phyloP scores from a whole-genome alignment of 106 monocot species.

The Allium sativum region DNA sequence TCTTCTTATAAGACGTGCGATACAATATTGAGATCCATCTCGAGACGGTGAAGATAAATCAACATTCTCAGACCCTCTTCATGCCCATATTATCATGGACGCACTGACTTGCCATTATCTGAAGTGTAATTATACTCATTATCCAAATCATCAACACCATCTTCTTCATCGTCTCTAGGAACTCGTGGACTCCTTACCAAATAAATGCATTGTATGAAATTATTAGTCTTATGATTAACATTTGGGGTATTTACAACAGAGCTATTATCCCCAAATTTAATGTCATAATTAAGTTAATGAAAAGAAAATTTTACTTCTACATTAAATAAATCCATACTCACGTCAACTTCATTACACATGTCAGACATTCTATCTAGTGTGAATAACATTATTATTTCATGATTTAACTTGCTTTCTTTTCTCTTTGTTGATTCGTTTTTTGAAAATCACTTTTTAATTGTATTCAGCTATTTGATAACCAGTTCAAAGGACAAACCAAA shows the following conservation, averaged over 20 bases:
- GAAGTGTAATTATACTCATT: constrained; percentile 52
- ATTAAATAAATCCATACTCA: neutral
- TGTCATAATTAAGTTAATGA: too few relatives aligned
- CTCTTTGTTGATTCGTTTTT: neutral
- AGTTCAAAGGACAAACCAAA: too few relatives aligned
- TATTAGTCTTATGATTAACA: too few relatives aligned
- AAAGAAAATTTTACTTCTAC: too few relatives aligned
- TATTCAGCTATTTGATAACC: too few relatives aligned
- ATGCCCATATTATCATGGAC: constrained; percentile 25
- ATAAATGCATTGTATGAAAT: too few relatives aligned
- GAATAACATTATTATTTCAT: too few relatives aligned
- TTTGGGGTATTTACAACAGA: too few relatives aligned
- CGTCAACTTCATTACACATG: too few relatives aligned
- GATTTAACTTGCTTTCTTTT: neutral
- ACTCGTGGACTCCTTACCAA: constrained; percentile 62
- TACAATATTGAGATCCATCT: constrained; percentile 38
- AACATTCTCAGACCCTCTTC: constrained; percentile 38
- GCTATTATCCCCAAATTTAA: too few relatives aligned
- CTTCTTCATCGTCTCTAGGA: constrained; percentile 84
- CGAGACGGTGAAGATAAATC: constrained; percentile 60
- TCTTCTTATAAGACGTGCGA: constrained; percentile 16
- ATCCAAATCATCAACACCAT: constrained; percentile 72
- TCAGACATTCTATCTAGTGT: neutral
- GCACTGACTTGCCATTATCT: constrained; percentile 22
- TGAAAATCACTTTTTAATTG: too few relatives aligned